A percentile compares a stretch with the other conserved stretches of the same genome.
These are phyloP conservation scores for Annulohypoxylon bovei DNA, from an alignment of 495 filamentous ascomycete species.

Conservation along the genomic window DNA sequence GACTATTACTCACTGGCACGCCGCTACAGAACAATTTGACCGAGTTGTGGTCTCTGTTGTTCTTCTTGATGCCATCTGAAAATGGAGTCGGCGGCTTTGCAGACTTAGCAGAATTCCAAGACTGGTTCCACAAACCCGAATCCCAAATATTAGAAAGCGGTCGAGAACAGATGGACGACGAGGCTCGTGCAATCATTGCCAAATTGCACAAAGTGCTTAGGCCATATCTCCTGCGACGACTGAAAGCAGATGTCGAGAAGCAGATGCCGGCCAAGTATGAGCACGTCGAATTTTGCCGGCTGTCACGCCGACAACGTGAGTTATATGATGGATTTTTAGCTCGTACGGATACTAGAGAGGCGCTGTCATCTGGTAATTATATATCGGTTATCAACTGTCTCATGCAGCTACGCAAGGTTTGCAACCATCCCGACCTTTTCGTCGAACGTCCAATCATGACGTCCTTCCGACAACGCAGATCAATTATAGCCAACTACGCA, in stretches of 20 bases:
- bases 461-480: constrained; percentile 91
- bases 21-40: constrained; percentile 97
- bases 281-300: constrained; percentile 91
- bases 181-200: constrained; percentile 84
- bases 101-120: constrained; percentile 88
- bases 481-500: constrained; percentile 80
- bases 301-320: constrained; percentile 94
- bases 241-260: constrained; percentile 99
- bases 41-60: constrained; percentile 95
- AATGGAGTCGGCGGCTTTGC: constrained; percentile 88
- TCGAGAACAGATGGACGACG: constrained; percentile 89
- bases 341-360: constrained; percentile 88
- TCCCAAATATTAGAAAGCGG: constrained; percentile 96
- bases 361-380: constrained; percentile 93
- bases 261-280: constrained; percentile 99
- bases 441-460: constrained; percentile 98
- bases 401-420: constrained; percentile 97
- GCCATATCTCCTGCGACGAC: constrained; percentile 87
- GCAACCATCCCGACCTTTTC: constrained; percentile 98
- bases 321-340: constrained; percentile 97
- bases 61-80: constrained; percentile 93
- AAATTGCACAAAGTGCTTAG: constrained; percentile 94
- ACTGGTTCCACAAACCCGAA: constrained; percentile 91
- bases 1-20: constrained; percentile 92
- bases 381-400: constrained; percentile 98